phyloP scores from a whole-genome alignment of 768 basidiomycete species.

The Phaffia australis region DNA sequence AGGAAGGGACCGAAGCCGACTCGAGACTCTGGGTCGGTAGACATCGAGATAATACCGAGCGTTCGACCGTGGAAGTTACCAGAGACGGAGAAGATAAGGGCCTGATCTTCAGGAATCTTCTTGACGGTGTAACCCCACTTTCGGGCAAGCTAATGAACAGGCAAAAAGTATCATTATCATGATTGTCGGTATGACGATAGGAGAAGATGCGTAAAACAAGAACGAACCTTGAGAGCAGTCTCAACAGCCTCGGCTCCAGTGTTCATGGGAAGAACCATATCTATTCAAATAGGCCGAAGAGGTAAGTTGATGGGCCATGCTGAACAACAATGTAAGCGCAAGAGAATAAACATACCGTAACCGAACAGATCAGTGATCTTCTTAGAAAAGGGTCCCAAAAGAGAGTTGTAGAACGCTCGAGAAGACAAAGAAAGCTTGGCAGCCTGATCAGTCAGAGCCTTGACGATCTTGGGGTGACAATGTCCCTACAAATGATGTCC shows the following conservation, averaged over 20 bases:
- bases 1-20: conserved; percentile 86
- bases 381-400: conserved; percentile 81
- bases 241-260: conserved; percentile 98
- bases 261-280: conserved; percentile 97
- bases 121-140: conserved; percentile 95
- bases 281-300: conserved; percentile 21
- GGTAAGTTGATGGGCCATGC: neutral
- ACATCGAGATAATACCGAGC: conserved; percentile 83
- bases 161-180: neutral
- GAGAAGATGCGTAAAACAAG: neutral
- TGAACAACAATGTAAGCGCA: neutral
- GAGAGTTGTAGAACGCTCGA: conserved; percentile 88
- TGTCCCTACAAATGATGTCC: conserved; percentile 55
- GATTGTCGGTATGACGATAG: neutral
- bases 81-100: conserved; percentile 70
- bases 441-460: conserved; percentile 69
- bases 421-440: conserved; percentile 85
- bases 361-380: conserved; percentile 71
- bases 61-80: conserved; percentile 95
- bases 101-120: conserved; percentile 66
- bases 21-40: conserved; percentile 83
- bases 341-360: conserved; percentile 44
- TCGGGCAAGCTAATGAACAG: conserved; percentile 50
- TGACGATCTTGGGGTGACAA: conserved; percentile 80
- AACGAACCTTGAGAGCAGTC: conserved; percentile 64